Conservation (phyloP, 2,329 filamentous ascomycete genomes). For the Aspergillus sp. region DNA sequence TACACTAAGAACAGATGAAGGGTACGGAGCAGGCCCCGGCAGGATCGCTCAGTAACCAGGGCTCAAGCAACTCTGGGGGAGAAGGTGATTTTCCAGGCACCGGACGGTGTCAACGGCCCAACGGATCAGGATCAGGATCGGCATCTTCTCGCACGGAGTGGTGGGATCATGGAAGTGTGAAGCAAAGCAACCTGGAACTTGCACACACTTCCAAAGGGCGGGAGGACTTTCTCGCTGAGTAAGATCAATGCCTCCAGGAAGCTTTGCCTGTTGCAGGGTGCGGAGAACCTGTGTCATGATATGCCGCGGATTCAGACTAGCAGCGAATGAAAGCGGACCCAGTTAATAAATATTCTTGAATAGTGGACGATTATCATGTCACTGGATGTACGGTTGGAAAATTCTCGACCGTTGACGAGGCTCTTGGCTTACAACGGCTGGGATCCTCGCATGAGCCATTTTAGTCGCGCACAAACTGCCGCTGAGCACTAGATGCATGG, state of each 20-base stretch:
- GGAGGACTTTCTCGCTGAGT: constrained; percentile 7
- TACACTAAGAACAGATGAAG: too few relatives aligned
- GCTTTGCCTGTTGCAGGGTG: background rate
- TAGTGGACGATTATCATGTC: background rate
- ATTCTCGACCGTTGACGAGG: background rate
- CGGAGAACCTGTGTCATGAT: constrained; percentile 8
- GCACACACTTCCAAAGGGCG: background rate
- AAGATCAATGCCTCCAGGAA: background rate
- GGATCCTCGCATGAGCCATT: background rate
- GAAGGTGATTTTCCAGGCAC: background rate
- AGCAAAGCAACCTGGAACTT: too few relatives aligned
- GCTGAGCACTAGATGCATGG: too few relatives aligned
- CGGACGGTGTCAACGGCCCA: background rate
- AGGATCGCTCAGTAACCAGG: background rate
- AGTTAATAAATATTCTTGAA: constrained; percentile 1
- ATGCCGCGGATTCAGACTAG: constrained; percentile 6
- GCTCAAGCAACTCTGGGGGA: background rate
- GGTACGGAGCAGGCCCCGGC: too few relatives aligned
- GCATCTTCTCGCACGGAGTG: background rate
- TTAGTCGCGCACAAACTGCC: background rate
- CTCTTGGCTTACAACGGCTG: constrained; percentile 1
- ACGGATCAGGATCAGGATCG: constrained; percentile 1
- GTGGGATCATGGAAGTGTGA: too few relatives aligned
- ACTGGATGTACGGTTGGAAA: background rate
- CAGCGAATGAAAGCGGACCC: constrained; percentile 2